Conservation (phyloP, 106 monocot genomes). For the Agapanthus africanus region DNA sequence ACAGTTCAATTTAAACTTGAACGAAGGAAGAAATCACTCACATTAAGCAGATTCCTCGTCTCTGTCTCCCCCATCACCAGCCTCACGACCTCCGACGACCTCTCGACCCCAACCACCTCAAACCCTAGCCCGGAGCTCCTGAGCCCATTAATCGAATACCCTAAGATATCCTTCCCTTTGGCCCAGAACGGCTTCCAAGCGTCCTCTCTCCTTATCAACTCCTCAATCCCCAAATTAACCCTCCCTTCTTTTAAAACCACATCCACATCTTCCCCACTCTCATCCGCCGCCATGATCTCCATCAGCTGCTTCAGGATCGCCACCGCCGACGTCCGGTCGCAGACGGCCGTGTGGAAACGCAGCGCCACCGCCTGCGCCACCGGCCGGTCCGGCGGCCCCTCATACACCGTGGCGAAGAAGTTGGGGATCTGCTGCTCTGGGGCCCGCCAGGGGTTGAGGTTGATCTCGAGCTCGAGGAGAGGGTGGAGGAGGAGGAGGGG, state of each 20-base stretch:
- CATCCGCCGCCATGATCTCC: constrained; percentile 2
- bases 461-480: constrained; percentile 51
- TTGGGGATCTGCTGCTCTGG: constrained; percentile 1
- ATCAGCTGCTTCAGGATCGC: constrained; percentile 37
- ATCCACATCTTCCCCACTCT: not conserved
- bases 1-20: too few relatives aligned
- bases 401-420: constrained; percentile 39
- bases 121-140: constrained; percentile 28
- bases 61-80: constrained; percentile 18
- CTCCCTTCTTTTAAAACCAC: constrained; percentile 12
- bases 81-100: constrained; percentile 30
- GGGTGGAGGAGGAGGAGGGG: constrained; percentile 28
- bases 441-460: constrained; percentile 39
- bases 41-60: constrained; percentile 32
- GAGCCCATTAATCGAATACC: constrained; percentile 55
- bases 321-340: constrained; percentile 39
- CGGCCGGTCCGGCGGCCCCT: constrained; percentile 5
- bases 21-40: constrained; percentile 12
- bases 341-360: constrained; percentile 45
- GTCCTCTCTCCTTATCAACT: constrained; percentile 41
- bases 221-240: constrained; percentile 33
- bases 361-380: constrained; percentile 17
- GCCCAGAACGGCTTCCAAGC: constrained; percentile 58
- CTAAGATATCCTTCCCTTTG: constrained; percentile 47
- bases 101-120: constrained; percentile 18